Conservation (phyloP, 2,329 filamentous ascomycete species). For the Hypoxylon sp. region DNA sequence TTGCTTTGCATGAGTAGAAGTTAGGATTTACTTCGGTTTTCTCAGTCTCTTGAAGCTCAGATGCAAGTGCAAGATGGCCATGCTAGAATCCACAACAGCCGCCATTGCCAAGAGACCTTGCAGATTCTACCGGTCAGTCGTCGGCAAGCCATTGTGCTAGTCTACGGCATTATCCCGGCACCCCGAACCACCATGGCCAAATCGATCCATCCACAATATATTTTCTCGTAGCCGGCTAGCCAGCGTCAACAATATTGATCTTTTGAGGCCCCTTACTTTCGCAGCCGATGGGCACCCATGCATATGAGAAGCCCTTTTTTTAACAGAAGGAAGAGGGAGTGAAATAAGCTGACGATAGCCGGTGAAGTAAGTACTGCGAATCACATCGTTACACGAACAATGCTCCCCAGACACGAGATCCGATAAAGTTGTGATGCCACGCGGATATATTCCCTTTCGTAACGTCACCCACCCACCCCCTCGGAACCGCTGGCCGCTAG, state of each 20-base stretch:
- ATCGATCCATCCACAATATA: no score
- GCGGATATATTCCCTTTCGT: constrained; percentile 14
- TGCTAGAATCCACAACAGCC: background rate
- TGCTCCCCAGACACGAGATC: constrained; percentile 18
- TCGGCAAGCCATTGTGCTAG: constrained; percentile 2
- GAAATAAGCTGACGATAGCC: constrained; percentile 30
- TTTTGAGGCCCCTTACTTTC: background rate
- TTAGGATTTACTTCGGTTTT: background rate
- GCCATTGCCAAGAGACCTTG: constrained; percentile 15
- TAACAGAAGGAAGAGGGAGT: background rate
- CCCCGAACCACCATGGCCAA: background rate
- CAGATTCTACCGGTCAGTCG: constrained; percentile 10
- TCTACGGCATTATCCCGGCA: background rate
- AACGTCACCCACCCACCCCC: constrained; percentile 12
- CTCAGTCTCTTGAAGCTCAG: background rate
- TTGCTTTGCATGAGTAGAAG: background rate
- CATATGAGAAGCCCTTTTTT: constrained; percentile 10
- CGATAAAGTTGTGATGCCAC: constrained; percentile 20
- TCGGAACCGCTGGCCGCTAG: background rate
- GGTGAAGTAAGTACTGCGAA: constrained; percentile 27
- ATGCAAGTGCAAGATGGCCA: background rate
- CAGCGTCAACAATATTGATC: background rate
- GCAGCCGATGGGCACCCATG: constrained; percentile 16
- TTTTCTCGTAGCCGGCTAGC: background rate
- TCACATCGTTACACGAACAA: constrained; percentile 35